Evolutionary conservation across 441 rosid genomes (phyloP).

Genomic region (Populus hybrid): DNA sequence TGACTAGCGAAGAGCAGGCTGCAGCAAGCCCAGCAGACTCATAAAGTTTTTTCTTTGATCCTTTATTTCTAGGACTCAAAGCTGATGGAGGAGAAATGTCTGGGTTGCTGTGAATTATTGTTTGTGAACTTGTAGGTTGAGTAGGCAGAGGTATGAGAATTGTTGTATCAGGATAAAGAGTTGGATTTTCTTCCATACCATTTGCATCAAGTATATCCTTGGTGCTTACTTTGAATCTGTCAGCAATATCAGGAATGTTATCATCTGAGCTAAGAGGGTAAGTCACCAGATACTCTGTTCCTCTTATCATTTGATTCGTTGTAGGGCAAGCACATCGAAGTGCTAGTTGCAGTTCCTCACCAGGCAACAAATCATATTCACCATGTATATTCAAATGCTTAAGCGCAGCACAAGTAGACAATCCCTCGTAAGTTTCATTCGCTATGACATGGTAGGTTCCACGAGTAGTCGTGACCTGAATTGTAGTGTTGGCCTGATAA

Average conservation of each 20-base stretch:
- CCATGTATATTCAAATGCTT: slow-evolving; percentile 21
- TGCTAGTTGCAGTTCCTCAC: slow-evolving; percentile 27
- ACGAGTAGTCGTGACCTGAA: background rate
- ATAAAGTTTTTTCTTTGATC: slow-evolving; percentile 17
- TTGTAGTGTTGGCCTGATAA: slow-evolving; percentile 39
- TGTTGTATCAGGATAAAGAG: slow-evolving; percentile 34
- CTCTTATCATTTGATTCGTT: slow-evolving; percentile 24
- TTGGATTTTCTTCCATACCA: slow-evolving; percentile 25
- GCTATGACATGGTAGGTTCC: slow-evolving; percentile 32
- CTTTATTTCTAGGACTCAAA: background rate
- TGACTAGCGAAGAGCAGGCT: slow-evolving; percentile 27
- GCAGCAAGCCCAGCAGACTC: slow-evolving; percentile 28
- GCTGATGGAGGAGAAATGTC: slow-evolving; percentile 9
- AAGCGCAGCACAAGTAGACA: slow-evolving; percentile 37
- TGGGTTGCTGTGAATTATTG: slow-evolving; percentile 19
- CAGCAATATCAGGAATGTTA: slow-evolving; percentile 19
- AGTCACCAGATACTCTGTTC: slow-evolving; percentile 36
- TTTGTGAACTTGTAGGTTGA: slow-evolving; percentile 32
- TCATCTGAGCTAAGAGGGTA: slow-evolving; percentile 29
- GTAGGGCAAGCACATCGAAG: slow-evolving; percentile 61
- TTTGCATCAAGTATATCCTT: slow-evolving; percentile 34
- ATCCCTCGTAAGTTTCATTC: slow-evolving; percentile 30
- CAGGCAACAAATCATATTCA: slow-evolving; percentile 14
- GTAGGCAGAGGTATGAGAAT: slow-evolving; percentile 36
- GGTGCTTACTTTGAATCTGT: slow-evolving; percentile 31